Percentiles rank a stretch among this genome's conserved stretches.
These are phyloP conservation scores for Uromyces viciae-fabae DNA, from an alignment of 1,284 basidiomycete species.

Conservation along the genomic window DNA sequence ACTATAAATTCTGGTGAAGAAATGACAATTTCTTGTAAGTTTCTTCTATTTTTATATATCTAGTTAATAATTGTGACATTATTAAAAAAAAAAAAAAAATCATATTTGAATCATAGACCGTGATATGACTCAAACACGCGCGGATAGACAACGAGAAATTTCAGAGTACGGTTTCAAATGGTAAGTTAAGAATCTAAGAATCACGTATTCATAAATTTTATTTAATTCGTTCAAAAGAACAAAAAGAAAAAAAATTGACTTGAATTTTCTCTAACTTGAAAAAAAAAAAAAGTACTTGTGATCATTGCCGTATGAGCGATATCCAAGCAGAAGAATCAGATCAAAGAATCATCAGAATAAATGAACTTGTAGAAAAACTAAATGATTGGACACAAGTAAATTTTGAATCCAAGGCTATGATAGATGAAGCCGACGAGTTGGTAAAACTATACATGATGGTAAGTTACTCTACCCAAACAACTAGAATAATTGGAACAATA, in stretches of 20 bases:
- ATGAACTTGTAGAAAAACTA: neutral
- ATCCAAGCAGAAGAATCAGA: slow-evolving; percentile 12
- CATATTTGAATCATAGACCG: slow-evolving; percentile 10
- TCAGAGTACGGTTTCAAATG: slow-evolving; percentile 22
- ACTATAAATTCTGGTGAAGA: slow-evolving; percentile 29
- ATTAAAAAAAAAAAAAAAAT: too few species aligned
- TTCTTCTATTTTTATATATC: too few species aligned
- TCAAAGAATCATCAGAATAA: neutral
- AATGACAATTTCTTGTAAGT: slow-evolving; percentile 37
- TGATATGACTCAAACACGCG: slow-evolving; percentile 16
- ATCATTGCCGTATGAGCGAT: slow-evolving; percentile 24
- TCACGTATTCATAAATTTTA: too few species aligned
- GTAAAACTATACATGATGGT: slow-evolving; percentile 20
- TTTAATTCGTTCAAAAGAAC: too few species aligned
- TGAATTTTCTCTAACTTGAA: neutral
- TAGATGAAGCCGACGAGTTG: slow-evolving; percentile 27
- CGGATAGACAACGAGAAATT: neutral
- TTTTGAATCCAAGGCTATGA: neutral
- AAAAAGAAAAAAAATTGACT: too few species aligned
- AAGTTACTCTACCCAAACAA: neutral
- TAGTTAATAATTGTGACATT: neutral
- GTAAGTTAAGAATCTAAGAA: too few species aligned
- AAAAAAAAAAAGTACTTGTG: slow-evolving; percentile 4
- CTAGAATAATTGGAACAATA: neutral
- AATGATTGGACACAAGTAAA: neutral